A percentile compares a stretch with the other conserved stretches of the same genome.
phyloP scores from a whole-genome alignment of 495 filamentous ascomycete species.

The Hypomontagnella monticulosa region DNA sequence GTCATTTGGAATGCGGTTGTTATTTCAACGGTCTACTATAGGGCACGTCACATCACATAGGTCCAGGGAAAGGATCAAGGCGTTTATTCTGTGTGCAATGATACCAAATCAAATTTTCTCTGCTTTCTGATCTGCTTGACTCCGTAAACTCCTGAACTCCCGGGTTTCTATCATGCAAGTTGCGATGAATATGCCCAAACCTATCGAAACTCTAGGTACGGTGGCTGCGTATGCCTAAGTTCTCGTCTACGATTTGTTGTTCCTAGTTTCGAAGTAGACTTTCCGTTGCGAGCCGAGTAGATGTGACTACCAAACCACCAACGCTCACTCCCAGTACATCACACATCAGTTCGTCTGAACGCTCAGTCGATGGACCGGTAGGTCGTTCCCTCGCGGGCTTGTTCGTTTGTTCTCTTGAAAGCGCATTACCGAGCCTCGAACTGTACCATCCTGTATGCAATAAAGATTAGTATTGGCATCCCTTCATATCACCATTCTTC shows the following conservation, averaged over 20 bases:
- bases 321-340: no score
- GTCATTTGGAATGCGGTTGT: no score
- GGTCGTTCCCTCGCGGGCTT: background rate
- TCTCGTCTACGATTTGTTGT: background rate
- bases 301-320: no score
- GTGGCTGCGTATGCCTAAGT: background rate
- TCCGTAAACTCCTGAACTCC: conserved; percentile 32
- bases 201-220: no score
- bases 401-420: background rate
- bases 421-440: conserved; percentile 83
- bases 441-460: conserved; percentile 81
- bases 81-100: conserved; percentile 37
- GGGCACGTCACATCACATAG: no score
- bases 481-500: background rate
- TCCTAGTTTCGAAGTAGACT: background rate
- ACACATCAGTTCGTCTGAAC: no score
- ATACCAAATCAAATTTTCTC: conserved; percentile 50
- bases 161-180: no score
- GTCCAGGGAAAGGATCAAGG: background rate
- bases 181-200: no score
- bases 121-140: conserved; percentile 35
- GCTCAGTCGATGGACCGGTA: no score
- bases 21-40: no score
- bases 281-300: no score
- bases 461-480: conserved; percentile 24